These are phyloP conservation scores for Saxispiralis lemnorum DNA, from an alignment of 495 filamentous ascomycete genomes.

Conservation along the genomic window DNA sequence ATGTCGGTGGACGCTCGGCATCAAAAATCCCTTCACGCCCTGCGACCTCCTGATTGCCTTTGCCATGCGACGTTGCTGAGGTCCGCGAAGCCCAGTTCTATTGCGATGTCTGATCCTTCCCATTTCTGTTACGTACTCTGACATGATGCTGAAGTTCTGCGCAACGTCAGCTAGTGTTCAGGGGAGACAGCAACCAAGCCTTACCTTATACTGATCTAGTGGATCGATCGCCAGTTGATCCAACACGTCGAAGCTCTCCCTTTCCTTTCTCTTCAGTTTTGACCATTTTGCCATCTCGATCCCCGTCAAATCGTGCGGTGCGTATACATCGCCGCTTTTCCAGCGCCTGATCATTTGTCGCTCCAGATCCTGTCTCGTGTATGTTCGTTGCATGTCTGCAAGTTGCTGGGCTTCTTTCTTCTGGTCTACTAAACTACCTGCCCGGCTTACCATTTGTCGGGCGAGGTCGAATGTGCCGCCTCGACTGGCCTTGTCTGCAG, in stretches of 20 bases:
- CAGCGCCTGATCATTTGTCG: constrained; percentile 33
- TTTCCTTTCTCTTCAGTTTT: constrained; percentile 41
- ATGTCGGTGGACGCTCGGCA: constrained; percentile 83
- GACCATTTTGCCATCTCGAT: constrained; percentile 42
- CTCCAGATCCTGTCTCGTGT: constrained; percentile 10
- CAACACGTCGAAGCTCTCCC: constrained; percentile 47
- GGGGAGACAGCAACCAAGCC: constrained; percentile 14
- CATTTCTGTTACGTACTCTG: constrained; percentile 67
- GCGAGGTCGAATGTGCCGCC: not conserved
- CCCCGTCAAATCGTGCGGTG: constrained; percentile 68
- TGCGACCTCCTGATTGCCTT: constrained; percentile 80
- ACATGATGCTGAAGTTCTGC: constrained; percentile 85
- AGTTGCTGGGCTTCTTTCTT: not conserved
- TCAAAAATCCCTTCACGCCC: constrained; percentile 52
- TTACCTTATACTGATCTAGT: constrained; percentile 65
- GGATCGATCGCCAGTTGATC: constrained; percentile 70
- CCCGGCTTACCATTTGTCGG: not conserved
- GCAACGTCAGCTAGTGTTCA: not conserved
- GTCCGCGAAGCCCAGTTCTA: constrained; percentile 62
- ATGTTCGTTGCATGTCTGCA: constrained; percentile 1
- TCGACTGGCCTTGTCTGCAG: not conserved
- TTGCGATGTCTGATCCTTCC: constrained; percentile 63
- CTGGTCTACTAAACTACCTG: not conserved
- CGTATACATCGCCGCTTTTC: constrained; percentile 64
- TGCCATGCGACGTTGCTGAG: constrained; percentile 82